Evolutionary conservation across 2,329 filamentous ascomycete species (phyloP), one percentile per base, ranked within the genome.

Genomic region (Parascedosporium putredinis): DNA sequence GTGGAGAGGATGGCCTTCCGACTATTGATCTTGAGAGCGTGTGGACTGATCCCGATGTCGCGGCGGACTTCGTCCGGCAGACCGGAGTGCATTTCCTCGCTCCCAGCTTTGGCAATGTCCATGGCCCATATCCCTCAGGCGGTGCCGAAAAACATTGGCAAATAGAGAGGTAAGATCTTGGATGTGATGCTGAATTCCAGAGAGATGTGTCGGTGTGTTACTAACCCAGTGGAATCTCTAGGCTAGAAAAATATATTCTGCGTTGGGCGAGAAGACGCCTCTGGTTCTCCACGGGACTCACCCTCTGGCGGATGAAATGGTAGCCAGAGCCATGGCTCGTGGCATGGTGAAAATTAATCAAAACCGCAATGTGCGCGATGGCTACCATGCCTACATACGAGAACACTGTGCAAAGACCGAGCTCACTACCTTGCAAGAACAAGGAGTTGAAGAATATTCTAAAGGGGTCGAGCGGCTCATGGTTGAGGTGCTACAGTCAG

Each of bases 81-180:
- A 50, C 48, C 7, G 48, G 48, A 8, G 48, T 50, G 6, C 48
- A 50, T 20, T 50, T 50, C 12, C 38, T 50, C 2, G 48, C 48
- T 2, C 48, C 48, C 16, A 29, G 36, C n/a, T 50, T 50, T 33
- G 48, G 48, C 1, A 50, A 50, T 8, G 45, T 50, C 2, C 48
- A 50, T 3, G 48, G 2, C 14, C 20, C 20, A 8, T 44, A 44
- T 22, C 16, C 16, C 6, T 22, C 40, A 8, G 16, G 16, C 14
- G 40, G 40, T 12, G 16, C 40, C 5, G 40, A 44, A 12, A 22
- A 34, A 34, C 16, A 34, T n/a, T 34, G 31, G 31, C 12, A n/a
- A 34, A 10, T 34, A n/a, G 12, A 10, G 16, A 14, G 12, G 31
- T 34, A 34, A n/a, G 31, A 14, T 5, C 16, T 34, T 34, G 12